Evolutionary conservation across 768 basidiomycete genomes (phyloP).

Genomic region (Macrolepiota fuliginosa): DNA sequence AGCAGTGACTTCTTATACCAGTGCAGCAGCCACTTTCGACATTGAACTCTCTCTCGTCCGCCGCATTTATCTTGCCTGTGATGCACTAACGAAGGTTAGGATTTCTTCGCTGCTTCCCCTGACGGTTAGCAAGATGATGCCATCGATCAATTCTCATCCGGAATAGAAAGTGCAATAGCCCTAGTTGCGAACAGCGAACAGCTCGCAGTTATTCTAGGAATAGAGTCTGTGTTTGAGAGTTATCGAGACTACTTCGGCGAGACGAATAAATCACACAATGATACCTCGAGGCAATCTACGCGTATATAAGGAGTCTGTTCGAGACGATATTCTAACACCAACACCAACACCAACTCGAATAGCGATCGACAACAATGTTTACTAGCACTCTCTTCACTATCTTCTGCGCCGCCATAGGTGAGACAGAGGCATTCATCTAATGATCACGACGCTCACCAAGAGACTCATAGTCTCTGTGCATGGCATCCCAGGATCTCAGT

Average conservation of each 20-base stretch:
- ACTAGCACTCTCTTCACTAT: not conserved
- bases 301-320: not conserved
- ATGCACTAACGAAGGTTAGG: too few species aligned
- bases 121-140: too few species aligned
- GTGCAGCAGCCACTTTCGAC: too few species aligned
- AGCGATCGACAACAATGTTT: not conserved
- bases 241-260: not conserved
- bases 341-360: not conserved
- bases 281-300: not conserved
- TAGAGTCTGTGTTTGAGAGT: not conserved
- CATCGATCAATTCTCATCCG: too few species aligned
- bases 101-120: too few species aligned
- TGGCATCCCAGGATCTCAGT: not conserved
- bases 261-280: not conserved
- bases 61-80: too few species aligned
- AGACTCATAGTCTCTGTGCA: not conserved
- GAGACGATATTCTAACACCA: not conserved
- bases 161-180: not conserved
- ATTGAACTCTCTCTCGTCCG: too few species aligned
- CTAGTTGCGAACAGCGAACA: not conserved
- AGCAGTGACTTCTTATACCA: too few species aligned
- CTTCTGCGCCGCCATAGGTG: not conserved
- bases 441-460: not conserved
- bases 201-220: not conserved
- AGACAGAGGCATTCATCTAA: not conserved